Base-by-base conservation (phyloP, 2,329 filamentous ascomycete species). In the Cladosporium sp. region DNA sequence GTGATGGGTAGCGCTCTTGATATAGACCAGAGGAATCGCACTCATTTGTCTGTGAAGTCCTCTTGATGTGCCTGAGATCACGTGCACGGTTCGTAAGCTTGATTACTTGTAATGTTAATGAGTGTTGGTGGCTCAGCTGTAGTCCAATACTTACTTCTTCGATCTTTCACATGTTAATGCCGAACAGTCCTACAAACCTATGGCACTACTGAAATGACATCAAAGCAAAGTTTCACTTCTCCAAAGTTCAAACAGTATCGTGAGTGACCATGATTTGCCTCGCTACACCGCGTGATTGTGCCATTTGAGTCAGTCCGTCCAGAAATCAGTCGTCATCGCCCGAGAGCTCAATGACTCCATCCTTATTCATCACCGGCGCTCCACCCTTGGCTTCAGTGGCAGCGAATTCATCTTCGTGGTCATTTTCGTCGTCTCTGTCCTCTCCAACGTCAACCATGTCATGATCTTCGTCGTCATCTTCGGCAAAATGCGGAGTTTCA, bases 361-460 rank as follows among this genome's bases (percentile, higher is more conserved):
- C 55, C 16, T 23, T 23, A 12, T 57, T 57, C n/a, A 33, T 14
- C n/a, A 10, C 23, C 31, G n/a, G 23, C 21, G 14, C 5, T 8
- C 33, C n/a, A 14, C n/a, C 7, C 11, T 7, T 28, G 2, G 21
- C 16, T 3, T 57, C n/a, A 8, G 33, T 11, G 28, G 56, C 37
- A 59, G 35, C 23, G 29, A 29, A 11, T 10, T 21, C 33, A 3
- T n/a, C 16, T 31, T 59, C 35, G 2, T 59, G 23, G 29, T 59
- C 56, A n/a, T 46, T 7, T 31, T 56, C 56, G 5, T 44, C 56
- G 14, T 63, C 60, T 23, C 53, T 40, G 5, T 59, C 53, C 11
- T 64, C 65, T 31, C 31, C 59, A 28, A 58, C 56, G 16, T 60
- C 60, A 29, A 53, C 56, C 37, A 26, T 44, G 5, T 58, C 62